Percentiles rank a stretch among this genome's conserved stretches.
Conservation (phyloP, 305 asterid species). For the Fraxinus xanthoxyloides region DNA sequence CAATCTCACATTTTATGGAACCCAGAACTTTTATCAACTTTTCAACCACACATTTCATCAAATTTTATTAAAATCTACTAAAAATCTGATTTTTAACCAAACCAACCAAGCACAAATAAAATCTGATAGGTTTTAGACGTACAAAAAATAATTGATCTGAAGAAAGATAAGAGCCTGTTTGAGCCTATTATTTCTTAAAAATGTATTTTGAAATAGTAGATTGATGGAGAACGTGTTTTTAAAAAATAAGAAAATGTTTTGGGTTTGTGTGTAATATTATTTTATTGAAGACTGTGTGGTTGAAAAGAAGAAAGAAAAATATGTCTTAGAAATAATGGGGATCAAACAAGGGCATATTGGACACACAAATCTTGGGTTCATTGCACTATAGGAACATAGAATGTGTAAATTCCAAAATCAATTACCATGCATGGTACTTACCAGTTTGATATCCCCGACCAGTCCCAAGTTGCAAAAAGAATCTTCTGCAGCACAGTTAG, state of each 20-base stretch:
- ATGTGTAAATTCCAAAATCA: not conserved
- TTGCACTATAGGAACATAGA: not conserved
- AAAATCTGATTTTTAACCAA: not conserved
- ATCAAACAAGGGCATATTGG: too few relatives aligned
- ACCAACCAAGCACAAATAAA: not conserved
- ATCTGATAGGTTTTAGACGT: not conserved
- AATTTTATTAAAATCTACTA: not conserved
- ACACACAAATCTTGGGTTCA: not conserved
- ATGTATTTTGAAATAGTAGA: too few relatives aligned
- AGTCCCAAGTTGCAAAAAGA: constrained; percentile 42
- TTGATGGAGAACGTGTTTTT: too few relatives aligned
- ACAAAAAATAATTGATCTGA: not conserved
- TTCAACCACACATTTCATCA: not conserved
- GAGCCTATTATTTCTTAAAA: too few relatives aligned
- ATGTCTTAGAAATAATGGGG: too few relatives aligned
- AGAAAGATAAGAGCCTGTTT: not conserved
- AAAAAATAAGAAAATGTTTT: too few relatives aligned
- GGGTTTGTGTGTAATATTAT: too few relatives aligned
- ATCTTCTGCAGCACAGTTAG: constrained; percentile 55
- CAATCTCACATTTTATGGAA: not conserved
- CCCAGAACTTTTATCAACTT: not conserved
- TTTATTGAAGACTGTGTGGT: too few relatives aligned
- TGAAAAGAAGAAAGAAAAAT: too few relatives aligned
- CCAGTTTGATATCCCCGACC: constrained; percentile 48
- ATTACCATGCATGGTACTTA: constrained; percentile 27